A percentile compares a stretch with the other conserved stretches of the same genome.
Conservation (phyloP, 768 basidiomycete genomes). For the Termitomyces sp. region DNA sequence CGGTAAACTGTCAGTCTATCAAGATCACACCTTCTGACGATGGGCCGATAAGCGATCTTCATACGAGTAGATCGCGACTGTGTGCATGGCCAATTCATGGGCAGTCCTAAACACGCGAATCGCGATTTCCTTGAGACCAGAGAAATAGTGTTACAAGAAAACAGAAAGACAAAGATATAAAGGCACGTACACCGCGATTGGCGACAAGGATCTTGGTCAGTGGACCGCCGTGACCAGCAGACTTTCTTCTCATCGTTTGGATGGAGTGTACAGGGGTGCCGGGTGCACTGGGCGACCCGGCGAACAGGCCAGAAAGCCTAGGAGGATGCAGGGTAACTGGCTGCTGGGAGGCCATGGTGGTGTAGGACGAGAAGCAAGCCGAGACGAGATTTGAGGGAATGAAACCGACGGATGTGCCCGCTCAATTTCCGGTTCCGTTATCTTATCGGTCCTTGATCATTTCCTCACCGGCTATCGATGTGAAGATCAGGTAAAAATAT, state of each 20-base stretch:
- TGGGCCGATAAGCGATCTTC: slow-evolving; percentile 97
- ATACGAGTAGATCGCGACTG: slow-evolving; percentile 96
- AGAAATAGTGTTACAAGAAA: slow-evolving; percentile 4
- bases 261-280: slow-evolving; percentile 88
- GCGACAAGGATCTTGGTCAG: slow-evolving; percentile 91
- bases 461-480: slow-evolving; percentile 10
- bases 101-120: slow-evolving; percentile 98
- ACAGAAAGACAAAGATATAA: slow-evolving; percentile 6
- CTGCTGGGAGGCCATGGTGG: slow-evolving; percentile 39
- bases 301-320: slow-evolving; percentile 68
- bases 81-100: slow-evolving; percentile 98
- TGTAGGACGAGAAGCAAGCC: slow-evolving; percentile 9
- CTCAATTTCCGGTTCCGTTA: slow-evolving; percentile 14
- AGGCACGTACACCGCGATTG: slow-evolving; percentile 74
- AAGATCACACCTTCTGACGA: slow-evolving; percentile 78
- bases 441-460: neutral
- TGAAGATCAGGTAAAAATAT: neutral
- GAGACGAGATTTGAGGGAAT: slow-evolving; percentile 5
- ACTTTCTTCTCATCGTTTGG: slow-evolving; percentile 86
- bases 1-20: slow-evolving; percentile 5
- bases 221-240: slow-evolving; percentile 87
- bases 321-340: slow-evolving; percentile 60
- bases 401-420: slow-evolving; percentile 10
- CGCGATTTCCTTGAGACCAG: slow-evolving; percentile 85
- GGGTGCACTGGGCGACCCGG: slow-evolving; percentile 70